Percentiles rank a stretch among this genome's conserved stretches.
Conservation (phyloP, 805 yeast genomes). For the Hanseniaspora valbyensis region DNA sequence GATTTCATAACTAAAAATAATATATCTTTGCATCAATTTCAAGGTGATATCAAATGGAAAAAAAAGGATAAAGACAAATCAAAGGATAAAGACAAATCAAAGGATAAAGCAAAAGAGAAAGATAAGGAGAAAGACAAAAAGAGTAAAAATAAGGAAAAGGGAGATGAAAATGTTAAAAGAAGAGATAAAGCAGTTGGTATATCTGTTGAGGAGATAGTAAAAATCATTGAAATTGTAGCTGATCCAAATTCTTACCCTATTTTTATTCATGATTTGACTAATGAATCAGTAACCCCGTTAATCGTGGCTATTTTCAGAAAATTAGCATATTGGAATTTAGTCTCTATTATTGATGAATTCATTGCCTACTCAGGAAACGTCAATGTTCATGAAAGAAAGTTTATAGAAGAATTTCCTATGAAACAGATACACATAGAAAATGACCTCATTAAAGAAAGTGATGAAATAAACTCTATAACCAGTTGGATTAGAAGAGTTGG, state of each 20-base stretch:
- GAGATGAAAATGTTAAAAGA: constrained; percentile 45
- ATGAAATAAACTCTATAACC: background rate
- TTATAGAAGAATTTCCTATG: constrained; percentile 69
- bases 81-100: constrained; percentile 18
- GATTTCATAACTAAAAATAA: constrained; percentile 42
- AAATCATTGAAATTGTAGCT: constrained; percentile 51
- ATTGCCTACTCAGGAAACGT: constrained; percentile 63
- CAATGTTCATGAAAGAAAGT: constrained; percentile 70
- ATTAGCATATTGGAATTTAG: constrained; percentile 76
- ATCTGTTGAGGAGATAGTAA: constrained; percentile 48
- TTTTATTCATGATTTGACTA: constrained; percentile 79
- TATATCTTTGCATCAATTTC: constrained; percentile 60
- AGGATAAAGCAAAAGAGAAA: constrained; percentile 9
- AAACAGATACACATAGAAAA: background rate
- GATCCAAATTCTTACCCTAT: constrained; percentile 55
- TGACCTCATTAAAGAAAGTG: background rate
- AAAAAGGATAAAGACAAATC: constrained; percentile 18
- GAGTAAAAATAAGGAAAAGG: constrained; percentile 10
- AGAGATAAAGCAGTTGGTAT: constrained; percentile 78
- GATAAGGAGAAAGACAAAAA: background rate
- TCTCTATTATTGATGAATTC: constrained; percentile 79
- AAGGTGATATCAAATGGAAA: constrained; percentile 40
- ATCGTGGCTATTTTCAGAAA: constrained; percentile 79
- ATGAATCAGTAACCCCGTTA: constrained; percentile 75
- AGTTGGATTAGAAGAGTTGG: constrained; percentile 13